Conservation (phyloP, 257 asterid genomes). For the Nicotiana sylvestris region DNA sequence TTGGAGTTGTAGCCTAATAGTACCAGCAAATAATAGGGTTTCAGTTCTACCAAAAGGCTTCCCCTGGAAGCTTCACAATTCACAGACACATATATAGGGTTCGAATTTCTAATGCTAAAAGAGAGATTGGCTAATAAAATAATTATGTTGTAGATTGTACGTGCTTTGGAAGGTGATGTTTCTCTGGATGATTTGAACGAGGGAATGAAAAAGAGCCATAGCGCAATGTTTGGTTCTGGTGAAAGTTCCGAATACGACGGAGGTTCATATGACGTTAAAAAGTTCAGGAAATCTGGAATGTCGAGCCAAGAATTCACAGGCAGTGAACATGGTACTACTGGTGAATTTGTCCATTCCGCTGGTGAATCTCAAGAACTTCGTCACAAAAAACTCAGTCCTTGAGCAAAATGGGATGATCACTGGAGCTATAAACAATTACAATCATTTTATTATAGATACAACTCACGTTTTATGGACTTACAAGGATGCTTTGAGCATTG, state of each 20-base stretch:
- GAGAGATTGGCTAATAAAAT: not conserved
- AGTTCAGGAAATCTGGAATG: slow-evolving; percentile 29
- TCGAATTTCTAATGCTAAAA: not conserved
- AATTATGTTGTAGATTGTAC: slow-evolving; percentile 43
- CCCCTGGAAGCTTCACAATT: too few relatives aligned
- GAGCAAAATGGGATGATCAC: too few relatives aligned
- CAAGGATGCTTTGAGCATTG: not conserved
- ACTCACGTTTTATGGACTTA: not conserved
- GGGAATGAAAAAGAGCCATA: slow-evolving; percentile 31
- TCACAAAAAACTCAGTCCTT: not conserved
- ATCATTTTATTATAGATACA: not conserved
- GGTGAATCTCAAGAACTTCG: slow-evolving; percentile 31
- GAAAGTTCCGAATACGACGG: slow-evolving; percentile 49
- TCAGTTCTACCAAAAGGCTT: too few relatives aligned
- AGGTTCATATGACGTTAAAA: slow-evolving; percentile 31
- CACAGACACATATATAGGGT: too few relatives aligned
- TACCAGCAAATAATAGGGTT: too few relatives aligned
- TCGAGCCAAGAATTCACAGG: slow-evolving; percentile 72
- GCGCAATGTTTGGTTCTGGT: slow-evolving; percentile 36
- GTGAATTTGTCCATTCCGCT: slow-evolving; percentile 20
- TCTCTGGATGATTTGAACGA: slow-evolving; percentile 58
- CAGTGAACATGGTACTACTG: slow-evolving; percentile 21
- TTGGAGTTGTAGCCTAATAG: too few relatives aligned
- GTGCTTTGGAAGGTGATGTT: slow-evolving; percentile 82
- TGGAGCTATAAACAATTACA: not conserved